Percentiles rank a stretch among this genome's conserved stretches.
Conservation (phyloP, 2,329 filamentous ascomycete species). For the Mariannaea elegans region DNA sequence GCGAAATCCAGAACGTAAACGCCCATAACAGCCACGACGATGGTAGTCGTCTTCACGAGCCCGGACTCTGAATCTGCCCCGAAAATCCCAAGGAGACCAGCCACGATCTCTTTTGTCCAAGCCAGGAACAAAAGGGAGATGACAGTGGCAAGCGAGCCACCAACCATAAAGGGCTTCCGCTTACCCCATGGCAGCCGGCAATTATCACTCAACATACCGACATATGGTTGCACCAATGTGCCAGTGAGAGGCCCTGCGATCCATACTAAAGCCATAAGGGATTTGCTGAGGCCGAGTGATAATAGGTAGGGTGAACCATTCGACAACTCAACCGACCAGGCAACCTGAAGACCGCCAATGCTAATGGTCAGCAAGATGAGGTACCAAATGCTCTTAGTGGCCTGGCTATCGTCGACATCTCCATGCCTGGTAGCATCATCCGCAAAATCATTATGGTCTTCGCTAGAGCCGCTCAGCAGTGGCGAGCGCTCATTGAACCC, state of each 20-base stretch:
- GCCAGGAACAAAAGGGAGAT: constrained; percentile 74
- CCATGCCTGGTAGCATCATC: constrained; percentile 1
- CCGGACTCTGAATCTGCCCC: constrained; percentile 73
- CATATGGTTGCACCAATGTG: constrained; percentile 81
- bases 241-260: constrained; percentile 83
- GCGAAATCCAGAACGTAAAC: constrained; percentile 94
- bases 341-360: constrained; percentile 89
- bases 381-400: constrained; percentile 85
- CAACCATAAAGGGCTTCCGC: constrained; percentile 83
- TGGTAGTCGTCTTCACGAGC: constrained; percentile 71
- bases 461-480: constrained; percentile 35
- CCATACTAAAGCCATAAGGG: constrained; percentile 84
- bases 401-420: constrained; percentile 53
- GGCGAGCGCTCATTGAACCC: constrained; percentile 43
- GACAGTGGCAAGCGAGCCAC: constrained; percentile 73
- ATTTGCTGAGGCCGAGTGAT: constrained; percentile 84
- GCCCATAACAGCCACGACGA: constrained; percentile 82
- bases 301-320: constrained; percentile 89
- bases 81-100: constrained; percentile 73
- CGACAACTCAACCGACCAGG: constrained; percentile 94
- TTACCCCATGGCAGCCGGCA: constrained; percentile 80
- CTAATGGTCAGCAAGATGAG: constrained; percentile 85
- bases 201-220: constrained; percentile 83
- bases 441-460: constrained; percentile 16
- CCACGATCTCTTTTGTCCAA: constrained; percentile 78